Evolutionary conservation across 306 rosid species (phyloP).

Genomic region (Prunus mongolica): DNA sequence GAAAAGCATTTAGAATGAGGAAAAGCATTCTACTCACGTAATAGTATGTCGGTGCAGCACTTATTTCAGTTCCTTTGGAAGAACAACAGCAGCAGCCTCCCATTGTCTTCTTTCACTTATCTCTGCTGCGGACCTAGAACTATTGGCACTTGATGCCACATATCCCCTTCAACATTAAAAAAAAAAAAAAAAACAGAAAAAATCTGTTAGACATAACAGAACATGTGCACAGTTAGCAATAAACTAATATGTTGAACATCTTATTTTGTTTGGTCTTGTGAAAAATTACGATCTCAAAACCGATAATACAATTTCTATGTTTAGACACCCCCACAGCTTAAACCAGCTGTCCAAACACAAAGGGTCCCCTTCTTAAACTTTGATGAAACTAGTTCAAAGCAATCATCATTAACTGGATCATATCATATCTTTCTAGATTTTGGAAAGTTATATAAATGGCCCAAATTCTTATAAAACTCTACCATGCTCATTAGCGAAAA

Average conservation of each 20-base stretch:
- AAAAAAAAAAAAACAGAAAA: slow-evolving; percentile 1
- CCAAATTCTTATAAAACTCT: not conserved
- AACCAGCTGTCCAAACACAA: not conserved
- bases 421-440: not conserved
- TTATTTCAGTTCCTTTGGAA: slow-evolving; percentile 47
- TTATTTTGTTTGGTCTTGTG: too few species aligned
- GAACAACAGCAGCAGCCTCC: slow-evolving; percentile 93
- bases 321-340: not conserved
- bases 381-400: not conserved
- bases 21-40: slow-evolving; percentile 46
- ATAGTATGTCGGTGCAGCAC: slow-evolving; percentile 46
- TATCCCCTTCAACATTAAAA: slow-evolving; percentile 33
- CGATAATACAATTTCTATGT: not conserved
- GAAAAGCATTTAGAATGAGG: not conserved
- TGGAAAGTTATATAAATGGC: not conserved
- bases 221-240: not conserved
- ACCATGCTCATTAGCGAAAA: not conserved
- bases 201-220: slow-evolving; percentile 7
- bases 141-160: slow-evolving; percentile 27
- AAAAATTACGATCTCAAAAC: not conserved
- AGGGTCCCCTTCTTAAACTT: not conserved
- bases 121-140: slow-evolving; percentile 28
- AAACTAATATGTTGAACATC: not conserved
- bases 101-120: slow-evolving; percentile 49
- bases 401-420: not conserved